Evolutionary conservation across 805 yeast genomes (phyloP).

Genomic region (Candida coquimbonensis): DNA sequence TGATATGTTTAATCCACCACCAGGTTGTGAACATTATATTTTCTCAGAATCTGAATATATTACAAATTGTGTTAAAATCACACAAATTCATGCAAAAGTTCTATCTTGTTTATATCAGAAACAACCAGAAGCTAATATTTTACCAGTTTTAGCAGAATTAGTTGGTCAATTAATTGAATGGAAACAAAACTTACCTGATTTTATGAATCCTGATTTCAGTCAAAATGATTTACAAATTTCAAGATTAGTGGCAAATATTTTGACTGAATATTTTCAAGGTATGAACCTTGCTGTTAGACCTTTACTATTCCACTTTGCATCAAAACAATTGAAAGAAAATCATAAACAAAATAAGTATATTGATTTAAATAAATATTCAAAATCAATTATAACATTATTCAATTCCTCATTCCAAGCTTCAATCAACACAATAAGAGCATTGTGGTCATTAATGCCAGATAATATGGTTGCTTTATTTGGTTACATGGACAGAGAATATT

Average conservation of each 20-base stretch:
- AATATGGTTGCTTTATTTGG: constrained; percentile 84
- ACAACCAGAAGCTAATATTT: constrained; percentile 68
- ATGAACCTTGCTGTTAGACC: constrained; percentile 76
- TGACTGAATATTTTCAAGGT: constrained; percentile 82
- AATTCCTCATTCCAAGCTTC: constrained; percentile 79
- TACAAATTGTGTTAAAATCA: constrained; percentile 69
- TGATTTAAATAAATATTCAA: constrained; percentile 61
- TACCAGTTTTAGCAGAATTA: constrained; percentile 65
- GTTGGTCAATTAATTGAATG: constrained; percentile 61
- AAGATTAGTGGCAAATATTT: constrained; percentile 62
- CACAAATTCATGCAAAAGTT: constrained; percentile 71
- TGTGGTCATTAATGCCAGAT: constrained; percentile 70
- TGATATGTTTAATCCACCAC: constrained; percentile 55
- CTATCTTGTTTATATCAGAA: constrained; percentile 63
- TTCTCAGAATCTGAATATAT: constrained; percentile 77
- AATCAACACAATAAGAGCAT: constrained; percentile 61
- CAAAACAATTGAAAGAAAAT: constrained; percentile 51
- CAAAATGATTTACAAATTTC: constrained; percentile 45
- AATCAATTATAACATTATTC: constrained; percentile 56
- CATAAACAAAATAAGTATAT: constrained; percentile 44
- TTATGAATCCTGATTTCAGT: constrained; percentile 58
- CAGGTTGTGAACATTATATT: constrained; percentile 55
- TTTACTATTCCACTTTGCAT: constrained; percentile 65
- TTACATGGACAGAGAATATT: constrained; percentile 79
- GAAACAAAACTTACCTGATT: constrained; percentile 60